Conservation (phyloP, 192 early-diverging fungal genomes). For the Umbelopsis sp. region DNA sequence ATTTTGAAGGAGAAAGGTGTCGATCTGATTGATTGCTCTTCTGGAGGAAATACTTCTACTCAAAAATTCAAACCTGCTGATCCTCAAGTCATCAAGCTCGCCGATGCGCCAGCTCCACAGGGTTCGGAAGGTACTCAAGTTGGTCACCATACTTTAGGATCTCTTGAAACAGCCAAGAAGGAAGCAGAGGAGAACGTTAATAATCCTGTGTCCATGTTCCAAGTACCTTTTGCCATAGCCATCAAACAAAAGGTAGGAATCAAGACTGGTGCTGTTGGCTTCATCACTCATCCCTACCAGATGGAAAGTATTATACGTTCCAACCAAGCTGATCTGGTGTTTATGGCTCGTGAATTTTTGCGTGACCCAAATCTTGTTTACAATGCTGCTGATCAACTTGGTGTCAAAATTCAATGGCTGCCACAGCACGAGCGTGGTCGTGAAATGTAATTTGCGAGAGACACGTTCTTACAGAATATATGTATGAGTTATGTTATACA, state of each 20-base stretch:
- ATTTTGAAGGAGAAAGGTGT: slow-evolving; percentile 67
- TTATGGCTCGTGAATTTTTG: slow-evolving; percentile 71
- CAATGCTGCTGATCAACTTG: slow-evolving; percentile 66
- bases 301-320: slow-evolving; percentile 69
- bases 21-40: slow-evolving; percentile 85
- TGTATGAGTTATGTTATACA: no score
- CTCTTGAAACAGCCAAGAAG: not conserved
- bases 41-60: slow-evolving; percentile 61
- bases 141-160: not conserved
- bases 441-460: no score
- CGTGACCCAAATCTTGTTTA: slow-evolving; percentile 70
- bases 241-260: slow-evolving; percentile 63
- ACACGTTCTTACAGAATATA: no score
- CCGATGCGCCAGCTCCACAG: slow-evolving; percentile 18
- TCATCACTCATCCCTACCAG: slow-evolving; percentile 65
- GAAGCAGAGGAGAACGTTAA: slow-evolving; percentile 33
- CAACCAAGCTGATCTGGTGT: slow-evolving; percentile 72
- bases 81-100: slow-evolving; percentile 18
- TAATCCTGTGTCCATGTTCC: slow-evolving; percentile 55
- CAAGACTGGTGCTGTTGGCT: slow-evolving; percentile 66
- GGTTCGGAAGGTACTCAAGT: not conserved
- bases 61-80: slow-evolving; percentile 22
- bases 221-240: slow-evolving; percentile 71
- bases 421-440: slow-evolving; percentile 60
- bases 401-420: slow-evolving; percentile 60